Conservation (phyloP, 441 rosid genomes). For the Bruguiera hainesii region DNA sequence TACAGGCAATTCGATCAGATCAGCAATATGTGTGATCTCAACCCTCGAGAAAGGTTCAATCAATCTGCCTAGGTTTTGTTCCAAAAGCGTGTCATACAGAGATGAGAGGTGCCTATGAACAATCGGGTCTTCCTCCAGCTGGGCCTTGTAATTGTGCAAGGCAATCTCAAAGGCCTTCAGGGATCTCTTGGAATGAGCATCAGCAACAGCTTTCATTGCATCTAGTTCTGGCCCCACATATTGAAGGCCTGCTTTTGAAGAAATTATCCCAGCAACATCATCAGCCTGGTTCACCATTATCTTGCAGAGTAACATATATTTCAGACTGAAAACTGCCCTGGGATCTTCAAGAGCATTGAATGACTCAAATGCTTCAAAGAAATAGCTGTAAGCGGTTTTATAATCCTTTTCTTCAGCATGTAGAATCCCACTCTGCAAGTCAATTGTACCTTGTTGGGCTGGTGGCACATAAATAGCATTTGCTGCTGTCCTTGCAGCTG, state of each 20-base stretch:
- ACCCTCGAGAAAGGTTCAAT: conserved; percentile 93
- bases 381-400: conserved; percentile 91
- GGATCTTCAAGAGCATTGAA: conserved; percentile 88
- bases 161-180: conserved; percentile 79
- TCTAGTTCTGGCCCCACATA: conserved; percentile 87
- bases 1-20: conserved; percentile 60
- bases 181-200: conserved; percentile 87
- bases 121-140: conserved; percentile 89
- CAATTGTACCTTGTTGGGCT: conserved; percentile 94
- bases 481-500: conserved; percentile 96
- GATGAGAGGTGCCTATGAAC: conserved; percentile 96
- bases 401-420: conserved; percentile 98
- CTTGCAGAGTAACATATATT: conserved; percentile 85
- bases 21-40: conserved; percentile 86
- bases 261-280: conserved; percentile 81
- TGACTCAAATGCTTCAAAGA: conserved; percentile 93
- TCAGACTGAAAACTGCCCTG: conserved; percentile 81
- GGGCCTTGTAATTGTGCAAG: conserved; percentile 69
- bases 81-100: conserved; percentile 77
- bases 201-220: conserved; percentile 97
- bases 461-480: conserved; percentile 94
- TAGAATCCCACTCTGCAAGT: conserved; percentile 93
- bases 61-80: conserved; percentile 90
- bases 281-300: conserved; percentile 97
- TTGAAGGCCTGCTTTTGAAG: conserved; percentile 86